A percentile compares a stretch with the other conserved stretches of the same genome.
Conservation (phyloP, 768 basidiomycete genomes). For the Sporobolomyces roseus region DNA sequence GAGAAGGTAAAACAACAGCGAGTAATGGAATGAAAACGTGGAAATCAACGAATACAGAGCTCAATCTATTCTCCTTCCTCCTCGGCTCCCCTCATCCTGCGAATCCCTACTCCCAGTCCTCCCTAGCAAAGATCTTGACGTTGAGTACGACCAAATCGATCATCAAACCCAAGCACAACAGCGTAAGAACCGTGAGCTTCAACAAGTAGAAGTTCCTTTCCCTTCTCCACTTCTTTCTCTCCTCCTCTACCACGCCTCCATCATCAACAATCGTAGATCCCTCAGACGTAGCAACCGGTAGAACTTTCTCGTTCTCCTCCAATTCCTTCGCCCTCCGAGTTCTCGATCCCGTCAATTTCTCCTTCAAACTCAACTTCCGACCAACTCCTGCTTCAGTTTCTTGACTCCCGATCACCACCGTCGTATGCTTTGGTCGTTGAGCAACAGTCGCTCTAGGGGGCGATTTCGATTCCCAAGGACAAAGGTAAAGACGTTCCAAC, state of each 20-base stretch:
- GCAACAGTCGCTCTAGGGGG: neutral
- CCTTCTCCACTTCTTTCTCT: neutral
- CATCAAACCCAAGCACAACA: neutral
- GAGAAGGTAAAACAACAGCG: too few species aligned
- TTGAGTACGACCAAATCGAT: constrained; percentile 24
- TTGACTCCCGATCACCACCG: neutral
- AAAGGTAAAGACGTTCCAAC: constrained; percentile 27
- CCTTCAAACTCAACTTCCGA: neutral
- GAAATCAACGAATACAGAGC: too few species aligned
- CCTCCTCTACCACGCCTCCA: too few species aligned
- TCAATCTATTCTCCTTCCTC: neutral
- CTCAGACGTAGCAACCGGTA: too few species aligned
- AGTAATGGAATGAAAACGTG: too few species aligned
- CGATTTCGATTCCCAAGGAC: constrained; percentile 19
- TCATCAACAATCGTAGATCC: neutral
- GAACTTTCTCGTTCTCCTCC: too few species aligned
- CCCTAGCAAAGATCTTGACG: neutral
- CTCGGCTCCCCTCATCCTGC: neutral
- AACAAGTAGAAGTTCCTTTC: neutral
- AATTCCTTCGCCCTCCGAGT: neutral
- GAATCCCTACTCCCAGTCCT: constrained; percentile 16
- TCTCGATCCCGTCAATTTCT: neutral
- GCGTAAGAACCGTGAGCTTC: neutral
- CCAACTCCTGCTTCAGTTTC: too few species aligned
- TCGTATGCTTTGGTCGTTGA: neutral